Percentiles rank a stretch among this genome's conserved stretches.
These are phyloP conservation scores for Galium porrigens DNA, from an alignment of 305 asterid species.

Conservation along the genomic window DNA sequence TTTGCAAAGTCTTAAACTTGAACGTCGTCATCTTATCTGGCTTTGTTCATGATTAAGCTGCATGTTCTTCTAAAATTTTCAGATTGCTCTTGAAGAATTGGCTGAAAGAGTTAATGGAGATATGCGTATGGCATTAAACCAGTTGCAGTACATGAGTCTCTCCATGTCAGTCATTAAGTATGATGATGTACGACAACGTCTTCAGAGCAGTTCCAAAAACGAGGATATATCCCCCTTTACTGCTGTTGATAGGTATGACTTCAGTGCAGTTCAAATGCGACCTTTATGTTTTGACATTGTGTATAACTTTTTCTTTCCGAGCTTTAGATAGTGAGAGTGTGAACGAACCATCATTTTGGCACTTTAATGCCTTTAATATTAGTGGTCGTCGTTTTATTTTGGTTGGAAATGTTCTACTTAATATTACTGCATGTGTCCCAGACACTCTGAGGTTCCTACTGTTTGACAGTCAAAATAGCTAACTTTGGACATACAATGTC, in stretches of 20 bases:
- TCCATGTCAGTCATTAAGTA: slow-evolving; percentile 74
- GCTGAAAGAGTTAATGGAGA: slow-evolving; percentile 89
- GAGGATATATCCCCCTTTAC: slow-evolving; percentile 95
- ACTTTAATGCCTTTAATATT: neutral
- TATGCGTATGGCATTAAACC: slow-evolving; percentile 91
- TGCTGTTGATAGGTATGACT: slow-evolving; percentile 86
- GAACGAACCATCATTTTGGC: neutral
- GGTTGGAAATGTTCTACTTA: too few relatives aligned
- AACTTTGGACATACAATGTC: neutral
- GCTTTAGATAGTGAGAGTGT: neutral
- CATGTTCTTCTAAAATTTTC: slow-evolving; percentile 13
- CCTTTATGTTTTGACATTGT: neutral
- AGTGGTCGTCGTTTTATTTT: too few relatives aligned
- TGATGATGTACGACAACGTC: slow-evolving; percentile 78
- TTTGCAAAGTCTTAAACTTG: neutral
- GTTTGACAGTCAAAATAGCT: neutral
- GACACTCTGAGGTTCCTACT: neutral
- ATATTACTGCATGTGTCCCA: neutral
- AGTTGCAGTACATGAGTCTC: slow-evolving; percentile 89
- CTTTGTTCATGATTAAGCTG: neutral
- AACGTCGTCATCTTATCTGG: neutral
- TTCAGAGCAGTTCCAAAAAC: slow-evolving; percentile 84
- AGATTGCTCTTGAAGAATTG: slow-evolving; percentile 94
- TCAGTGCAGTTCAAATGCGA: neutral
- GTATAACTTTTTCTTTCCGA: neutral